Evolutionary conservation across 176 grass and related monocot genomes (phyloP).

Genomic region (Oryza glaberrima): DNA sequence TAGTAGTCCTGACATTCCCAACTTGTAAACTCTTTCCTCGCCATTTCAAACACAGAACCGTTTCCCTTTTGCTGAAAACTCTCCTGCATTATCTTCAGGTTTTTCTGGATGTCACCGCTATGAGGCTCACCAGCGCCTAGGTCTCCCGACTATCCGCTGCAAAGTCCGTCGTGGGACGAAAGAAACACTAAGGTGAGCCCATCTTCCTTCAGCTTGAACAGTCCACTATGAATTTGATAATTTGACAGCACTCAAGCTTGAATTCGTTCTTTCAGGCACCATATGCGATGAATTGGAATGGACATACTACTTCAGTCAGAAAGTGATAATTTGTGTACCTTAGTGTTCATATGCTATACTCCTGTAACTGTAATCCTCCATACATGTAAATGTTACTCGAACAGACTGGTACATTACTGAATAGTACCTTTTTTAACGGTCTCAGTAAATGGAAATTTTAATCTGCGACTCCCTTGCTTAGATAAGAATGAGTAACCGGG

Average conservation of each 20-base stretch:
- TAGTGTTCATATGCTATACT: neutral
- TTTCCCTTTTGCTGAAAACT: slow-evolving; percentile 30
- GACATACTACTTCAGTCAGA: slow-evolving; percentile 8
- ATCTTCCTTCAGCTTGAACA: neutral
- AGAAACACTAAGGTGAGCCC: slow-evolving; percentile 76
- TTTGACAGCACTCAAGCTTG: slow-evolving; percentile 9
- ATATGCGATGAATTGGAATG: slow-evolving; percentile 65
- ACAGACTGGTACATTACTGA: slow-evolving; percentile 9
- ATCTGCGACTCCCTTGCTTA: neutral
- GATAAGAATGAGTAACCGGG: too few relatives aligned
- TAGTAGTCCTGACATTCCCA: slow-evolving; percentile 3
- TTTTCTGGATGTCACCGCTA: slow-evolving; percentile 97
- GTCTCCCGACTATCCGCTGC: slow-evolving; percentile 84
- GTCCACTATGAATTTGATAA: neutral
- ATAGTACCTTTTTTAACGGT: neutral
- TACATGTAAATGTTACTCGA: slow-evolving; percentile 35
- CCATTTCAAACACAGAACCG: neutral
- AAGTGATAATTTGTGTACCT: neutral
- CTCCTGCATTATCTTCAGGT: slow-evolving; percentile 46
- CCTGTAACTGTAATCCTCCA: slow-evolving; percentile 27
- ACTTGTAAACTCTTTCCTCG: neutral
- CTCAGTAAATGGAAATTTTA: neutral
- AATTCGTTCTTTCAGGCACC: slow-evolving; percentile 58
- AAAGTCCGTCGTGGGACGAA: slow-evolving; percentile 89
- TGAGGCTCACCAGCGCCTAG: slow-evolving; percentile 89